These are phyloP conservation scores for Populus ilicifolia DNA, from an alignment of 345 rosid species.

Conservation along the genomic window DNA sequence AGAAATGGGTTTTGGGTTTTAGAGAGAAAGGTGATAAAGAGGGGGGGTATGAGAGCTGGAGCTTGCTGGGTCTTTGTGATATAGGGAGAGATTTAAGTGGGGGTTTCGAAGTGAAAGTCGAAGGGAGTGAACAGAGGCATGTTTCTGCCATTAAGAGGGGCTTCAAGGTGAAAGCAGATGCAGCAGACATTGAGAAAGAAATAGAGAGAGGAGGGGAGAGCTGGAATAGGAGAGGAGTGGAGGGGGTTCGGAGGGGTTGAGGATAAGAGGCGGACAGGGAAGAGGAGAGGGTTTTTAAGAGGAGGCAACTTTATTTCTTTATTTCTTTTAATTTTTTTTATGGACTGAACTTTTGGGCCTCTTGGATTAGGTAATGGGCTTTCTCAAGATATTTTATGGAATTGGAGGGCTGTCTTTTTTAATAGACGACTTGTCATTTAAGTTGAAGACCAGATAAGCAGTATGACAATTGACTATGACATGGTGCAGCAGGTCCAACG, in stretches of 20 bases:
- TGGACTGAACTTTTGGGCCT: not conserved
- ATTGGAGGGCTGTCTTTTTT: not conserved
- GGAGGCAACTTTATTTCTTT: not conserved
- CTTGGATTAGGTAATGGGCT: constrained; percentile 5
- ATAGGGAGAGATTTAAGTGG: constrained; percentile 33
- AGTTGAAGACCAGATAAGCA: not conserved
- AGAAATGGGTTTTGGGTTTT: constrained; percentile 37
- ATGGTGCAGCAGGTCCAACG: too few relatives aligned
- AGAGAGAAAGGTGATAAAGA: constrained; percentile 25
- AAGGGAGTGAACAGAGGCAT: constrained; percentile 43
- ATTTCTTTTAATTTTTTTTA: not conserved
- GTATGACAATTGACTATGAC: too few relatives aligned
- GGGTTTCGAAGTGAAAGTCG: constrained; percentile 32
- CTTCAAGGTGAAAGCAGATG: constrained; percentile 41
- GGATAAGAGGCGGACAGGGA: constrained; percentile 16
- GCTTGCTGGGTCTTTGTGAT: constrained; percentile 18
- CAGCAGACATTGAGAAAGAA: constrained; percentile 36
- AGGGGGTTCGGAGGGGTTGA: constrained; percentile 25
- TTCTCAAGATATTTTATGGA: not conserved
- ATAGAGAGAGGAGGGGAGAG: not conserved
- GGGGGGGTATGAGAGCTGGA: constrained; percentile 26
- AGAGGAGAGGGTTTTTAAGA: constrained; percentile 13
- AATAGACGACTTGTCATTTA: not conserved
- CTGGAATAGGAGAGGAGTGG: not conserved
- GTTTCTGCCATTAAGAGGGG: constrained; percentile 60